Base-by-base conservation (phyloP, 441 rosid genomes). In the Bruguiera hainesii region DNA sequence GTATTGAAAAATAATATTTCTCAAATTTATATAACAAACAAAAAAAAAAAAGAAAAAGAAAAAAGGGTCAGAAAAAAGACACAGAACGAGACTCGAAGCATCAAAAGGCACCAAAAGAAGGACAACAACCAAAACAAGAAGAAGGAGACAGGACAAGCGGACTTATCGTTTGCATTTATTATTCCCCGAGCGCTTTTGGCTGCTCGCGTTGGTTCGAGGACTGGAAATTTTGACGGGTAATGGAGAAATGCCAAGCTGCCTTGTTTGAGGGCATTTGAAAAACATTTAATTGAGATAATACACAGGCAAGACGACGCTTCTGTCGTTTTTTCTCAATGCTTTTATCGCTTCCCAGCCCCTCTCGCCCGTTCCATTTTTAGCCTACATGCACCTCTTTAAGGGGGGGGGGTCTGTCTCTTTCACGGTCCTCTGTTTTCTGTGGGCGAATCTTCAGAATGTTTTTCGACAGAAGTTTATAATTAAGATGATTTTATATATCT, bases 321-420 rank as follows among this genome's bases (percentile, higher is more conserved):
- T 35, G 74, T 81, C 85, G 23, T 23, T 23, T 39, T 69, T 69
- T 49, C 50, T 82, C 77, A 61, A 18, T 63, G 75, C 63, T 71
- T 49, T 79, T 69, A 68, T 73, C 75, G 65, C 58, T 71, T 53
- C 75, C 76, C 58, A 64, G 0, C 48, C 42, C 48, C 66, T 63
- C 28, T 66, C 23, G 75, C 74, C 74, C 61, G 51, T 61, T 73
- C 53, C 49, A 23, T 82, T 71, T 77, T 77, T 64, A 64, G 56
- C 29, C 37, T 70, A 5, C 52, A 64, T 73, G 82, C 46, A 10
- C 15, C 77, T 76, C 66, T 64, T 80, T 75, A 77, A 1, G 8
- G 37, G 37, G 9, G 8, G 8, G 37, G 30, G 30, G 30, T 29
- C 81, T 52, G 30, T 29, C 81, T 52, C 72, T 75, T 75, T 75